These are phyloP conservation scores for Backusella tuberculispora DNA, from an alignment of 192 early-diverging fungal genomes.

Conservation along the genomic window DNA sequence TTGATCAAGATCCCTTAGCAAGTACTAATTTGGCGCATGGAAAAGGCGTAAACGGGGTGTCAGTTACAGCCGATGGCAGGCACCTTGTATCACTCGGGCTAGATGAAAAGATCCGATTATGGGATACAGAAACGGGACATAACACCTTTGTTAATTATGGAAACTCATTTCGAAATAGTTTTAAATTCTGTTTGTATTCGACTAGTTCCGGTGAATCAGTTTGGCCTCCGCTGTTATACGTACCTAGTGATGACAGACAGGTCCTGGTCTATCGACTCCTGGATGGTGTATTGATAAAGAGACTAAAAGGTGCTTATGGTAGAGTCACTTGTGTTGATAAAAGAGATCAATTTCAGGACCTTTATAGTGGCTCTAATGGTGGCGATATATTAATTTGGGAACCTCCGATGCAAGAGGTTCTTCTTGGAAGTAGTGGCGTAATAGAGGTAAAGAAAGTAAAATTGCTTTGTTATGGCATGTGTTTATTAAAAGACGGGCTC, in stretches of 20 bases:
- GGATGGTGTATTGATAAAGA: neutral
- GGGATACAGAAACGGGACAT: constrained; percentile 61
- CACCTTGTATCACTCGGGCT: constrained; percentile 60
- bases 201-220: constrained; percentile 25
- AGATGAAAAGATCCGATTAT: constrained; percentile 68
- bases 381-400: neutral
- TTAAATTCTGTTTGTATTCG: constrained; percentile 38
- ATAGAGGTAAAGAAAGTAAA: neutral
- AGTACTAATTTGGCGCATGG: constrained; percentile 56
- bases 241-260: constrained; percentile 35
- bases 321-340: constrained; percentile 16
- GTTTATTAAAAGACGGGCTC: neutral
- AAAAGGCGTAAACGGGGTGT: constrained; percentile 65
- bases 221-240: constrained; percentile 1
- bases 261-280: constrained; percentile 47
- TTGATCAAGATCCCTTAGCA: constrained; percentile 28
- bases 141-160: constrained; percentile 60
- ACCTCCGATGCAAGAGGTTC: constrained; percentile 10
- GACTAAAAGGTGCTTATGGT: constrained; percentile 10
- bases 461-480: neutral
- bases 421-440: neutral
- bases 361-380: constrained; percentile 11
- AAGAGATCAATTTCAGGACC: neutral
- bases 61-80: constrained; percentile 64
- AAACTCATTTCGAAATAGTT: constrained; percentile 39